These are phyloP conservation scores for Wickerhamomyces rabaulensis DNA, from an alignment of 805 yeast genomes.

Conservation along the genomic window DNA sequence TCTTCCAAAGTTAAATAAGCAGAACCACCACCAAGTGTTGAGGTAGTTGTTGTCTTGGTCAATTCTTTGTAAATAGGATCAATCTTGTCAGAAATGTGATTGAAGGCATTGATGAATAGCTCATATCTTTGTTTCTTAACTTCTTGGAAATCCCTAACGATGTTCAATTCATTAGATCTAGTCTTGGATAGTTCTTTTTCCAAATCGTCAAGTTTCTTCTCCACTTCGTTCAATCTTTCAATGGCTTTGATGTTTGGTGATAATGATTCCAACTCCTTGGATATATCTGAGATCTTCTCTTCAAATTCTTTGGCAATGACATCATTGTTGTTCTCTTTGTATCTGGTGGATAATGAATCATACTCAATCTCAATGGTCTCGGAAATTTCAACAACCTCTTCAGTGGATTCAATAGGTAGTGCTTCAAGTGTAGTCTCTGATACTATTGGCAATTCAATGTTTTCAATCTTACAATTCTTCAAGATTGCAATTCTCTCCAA, in stretches of 20 bases:
- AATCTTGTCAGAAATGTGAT: conserved; percentile 67
- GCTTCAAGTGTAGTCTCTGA: conserved; percentile 53
- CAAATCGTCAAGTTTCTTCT: conserved; percentile 49
- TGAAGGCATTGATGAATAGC: conserved; percentile 65
- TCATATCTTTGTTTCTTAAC: conserved; percentile 57
- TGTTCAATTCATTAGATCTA: conserved; percentile 52
- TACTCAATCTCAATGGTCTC: conserved; percentile 54
- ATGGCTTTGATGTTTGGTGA: conserved; percentile 82
- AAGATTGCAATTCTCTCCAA: conserved; percentile 54
- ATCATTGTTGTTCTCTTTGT: conserved; percentile 31
- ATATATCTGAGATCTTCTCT: conserved; percentile 31
- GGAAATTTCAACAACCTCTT: conserved; percentile 31
- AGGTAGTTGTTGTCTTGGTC: conserved; percentile 51
- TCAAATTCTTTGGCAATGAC: conserved; percentile 30
- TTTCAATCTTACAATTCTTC: conserved; percentile 71
- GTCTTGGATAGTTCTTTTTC: conserved; percentile 62
- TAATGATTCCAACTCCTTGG: conserved; percentile 32
- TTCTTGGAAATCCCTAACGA: conserved; percentile 50
- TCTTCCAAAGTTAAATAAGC: conserved; percentile 85
- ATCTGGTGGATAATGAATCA: conserved; percentile 36
- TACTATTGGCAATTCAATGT: conserved; percentile 48
- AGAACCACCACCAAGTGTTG: conserved; percentile 82
- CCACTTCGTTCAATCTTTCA: conserved; percentile 69
- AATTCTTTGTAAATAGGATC: conserved; percentile 81
- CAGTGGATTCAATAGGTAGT: conserved; percentile 53